Evolutionary conservation across 2,329 filamentous ascomycete species (phyloP).

Genomic region (Hypoxylon sp.): DNA sequence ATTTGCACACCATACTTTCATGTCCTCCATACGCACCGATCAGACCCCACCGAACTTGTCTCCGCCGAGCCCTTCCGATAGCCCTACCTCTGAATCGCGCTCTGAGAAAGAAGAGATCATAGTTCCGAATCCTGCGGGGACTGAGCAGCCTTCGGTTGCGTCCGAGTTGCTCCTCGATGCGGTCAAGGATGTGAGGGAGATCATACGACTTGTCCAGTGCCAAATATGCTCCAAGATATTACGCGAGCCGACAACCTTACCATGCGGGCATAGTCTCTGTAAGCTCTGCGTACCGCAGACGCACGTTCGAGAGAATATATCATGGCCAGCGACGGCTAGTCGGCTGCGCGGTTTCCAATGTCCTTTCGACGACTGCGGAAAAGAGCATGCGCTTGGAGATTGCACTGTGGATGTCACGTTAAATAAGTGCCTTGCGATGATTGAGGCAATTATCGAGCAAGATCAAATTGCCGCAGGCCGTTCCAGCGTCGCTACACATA

Average conservation of each 20-base stretch:
- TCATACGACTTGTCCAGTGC: constrained; percentile 82
- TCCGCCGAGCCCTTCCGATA: constrained; percentile 35
- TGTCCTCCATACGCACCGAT: constrained; percentile 43
- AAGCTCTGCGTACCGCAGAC: constrained; percentile 75
- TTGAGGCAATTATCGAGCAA: constrained; percentile 62
- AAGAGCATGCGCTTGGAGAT: constrained; percentile 79
- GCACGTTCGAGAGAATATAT: constrained; percentile 72
- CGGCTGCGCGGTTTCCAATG: constrained; percentile 78
- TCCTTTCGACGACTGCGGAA: constrained; percentile 70
- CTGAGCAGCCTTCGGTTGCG: constrained; percentile 33
- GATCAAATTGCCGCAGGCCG: constrained; percentile 48
- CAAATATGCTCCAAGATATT: constrained; percentile 75
- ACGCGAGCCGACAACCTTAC: constrained; percentile 74
- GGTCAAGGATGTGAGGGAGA: constrained; percentile 64
- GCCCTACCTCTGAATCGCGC: constrained; percentile 24
- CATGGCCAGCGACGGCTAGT: constrained; percentile 75
- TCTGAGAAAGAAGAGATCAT: constrained; percentile 33
- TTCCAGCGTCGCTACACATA: constrained; percentile 50
- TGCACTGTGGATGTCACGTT: constrained; percentile 81
- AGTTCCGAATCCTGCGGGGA: constrained; percentile 30
- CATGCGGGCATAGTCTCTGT: constrained; percentile 84
- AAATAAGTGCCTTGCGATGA: constrained; percentile 71
- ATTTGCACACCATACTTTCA: constrained; percentile 36
- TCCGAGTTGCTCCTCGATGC: constrained; percentile 53
- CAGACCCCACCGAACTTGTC: constrained; percentile 32